phyloP scores from a whole-genome alignment of 2,329 filamentous ascomycete species.

The Talaromyces sp. region DNA sequence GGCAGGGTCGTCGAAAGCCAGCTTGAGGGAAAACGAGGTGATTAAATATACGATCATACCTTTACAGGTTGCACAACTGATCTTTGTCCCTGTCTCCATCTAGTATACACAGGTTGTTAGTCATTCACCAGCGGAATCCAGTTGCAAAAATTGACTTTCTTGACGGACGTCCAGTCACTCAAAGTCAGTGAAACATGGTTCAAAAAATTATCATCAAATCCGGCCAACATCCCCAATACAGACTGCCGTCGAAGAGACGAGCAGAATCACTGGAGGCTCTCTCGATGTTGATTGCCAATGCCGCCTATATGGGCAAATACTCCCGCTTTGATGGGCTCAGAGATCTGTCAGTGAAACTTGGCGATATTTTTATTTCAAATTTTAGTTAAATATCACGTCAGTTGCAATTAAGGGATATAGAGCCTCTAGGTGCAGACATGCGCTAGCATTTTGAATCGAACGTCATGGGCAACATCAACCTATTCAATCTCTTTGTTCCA shows the following conservation, averaged over 20 bases:
- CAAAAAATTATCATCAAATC: background rate
- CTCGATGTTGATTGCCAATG: conserved; percentile 57
- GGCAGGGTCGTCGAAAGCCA: background rate
- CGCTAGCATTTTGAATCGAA: conserved; percentile 47
- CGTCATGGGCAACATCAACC: conserved; percentile 53
- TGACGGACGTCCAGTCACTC: conserved; percentile 38
- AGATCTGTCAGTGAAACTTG: conserved; percentile 33
- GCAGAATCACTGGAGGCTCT: conserved; percentile 26
- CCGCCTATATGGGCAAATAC: conserved; percentile 35
- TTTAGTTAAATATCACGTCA: background rate
- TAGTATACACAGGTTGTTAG: background rate
- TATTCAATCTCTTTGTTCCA: conserved; percentile 55
- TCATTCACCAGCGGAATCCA: background rate
- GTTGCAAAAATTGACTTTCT: too few species aligned
- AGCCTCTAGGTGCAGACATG: conserved; percentile 26
- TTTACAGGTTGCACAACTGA: background rate
- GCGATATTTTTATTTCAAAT: background rate
- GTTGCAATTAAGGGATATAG: background rate
- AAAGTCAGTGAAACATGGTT: conserved; percentile 28
- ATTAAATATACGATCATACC: background rate
- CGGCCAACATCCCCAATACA: background rate
- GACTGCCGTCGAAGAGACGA: conserved; percentile 23
- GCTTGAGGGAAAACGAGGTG: background rate
- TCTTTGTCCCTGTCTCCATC: background rate
- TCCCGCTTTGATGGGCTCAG: conserved; percentile 36